These are phyloP conservation scores for Ajuga chamaepitys DNA, from an alignment of 257 asterid genomes.

Conservation along the genomic window DNA sequence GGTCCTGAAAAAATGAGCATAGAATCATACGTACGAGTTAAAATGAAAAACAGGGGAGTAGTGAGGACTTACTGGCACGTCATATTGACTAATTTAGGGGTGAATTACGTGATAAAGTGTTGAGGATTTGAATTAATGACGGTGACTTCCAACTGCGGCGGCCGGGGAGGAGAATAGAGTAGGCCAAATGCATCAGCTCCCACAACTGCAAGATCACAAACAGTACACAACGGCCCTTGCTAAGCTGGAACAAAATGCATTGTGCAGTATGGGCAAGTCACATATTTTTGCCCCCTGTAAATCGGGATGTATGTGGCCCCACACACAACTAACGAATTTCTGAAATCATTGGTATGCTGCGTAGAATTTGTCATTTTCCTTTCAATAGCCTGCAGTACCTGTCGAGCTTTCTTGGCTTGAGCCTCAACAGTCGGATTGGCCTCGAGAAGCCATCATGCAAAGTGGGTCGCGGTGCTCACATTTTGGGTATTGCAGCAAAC, in stretches of 20 bases:
- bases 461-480: slow-evolving; percentile 48
- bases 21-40: neutral
- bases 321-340: slow-evolving; percentile 82
- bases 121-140: neutral
- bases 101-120: neutral
- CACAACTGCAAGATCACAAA: too few relatives aligned
- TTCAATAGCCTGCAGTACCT: slow-evolving; percentile 69
- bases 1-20: slow-evolving; percentile 18
- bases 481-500: too few relatives aligned
- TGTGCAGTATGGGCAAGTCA: slow-evolving; percentile 69
- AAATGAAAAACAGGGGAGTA: neutral
- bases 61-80: too few relatives aligned
- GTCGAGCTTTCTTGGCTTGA: slow-evolving; percentile 58
- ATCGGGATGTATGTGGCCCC: slow-evolving; percentile 88
- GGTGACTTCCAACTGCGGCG: slow-evolving; percentile 11
- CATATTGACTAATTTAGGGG: slow-evolving; percentile 1
- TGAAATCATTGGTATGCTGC: slow-evolving; percentile 66
- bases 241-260: slow-evolving; percentile 67
- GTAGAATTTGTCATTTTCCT: slow-evolving; percentile 57
- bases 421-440: slow-evolving; percentile 59
- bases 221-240: slow-evolving; percentile 70
- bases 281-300: too few relatives aligned
- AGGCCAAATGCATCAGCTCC: slow-evolving; percentile 60
- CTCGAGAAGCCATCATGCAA: too few relatives aligned
- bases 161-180: slow-evolving; percentile 45